Percentiles rank a stretch among this genome's conserved stretches.
phyloP scores from a whole-genome alignment of 192 early-diverging fungal species.

The Chytriomyces confervae region DNA sequence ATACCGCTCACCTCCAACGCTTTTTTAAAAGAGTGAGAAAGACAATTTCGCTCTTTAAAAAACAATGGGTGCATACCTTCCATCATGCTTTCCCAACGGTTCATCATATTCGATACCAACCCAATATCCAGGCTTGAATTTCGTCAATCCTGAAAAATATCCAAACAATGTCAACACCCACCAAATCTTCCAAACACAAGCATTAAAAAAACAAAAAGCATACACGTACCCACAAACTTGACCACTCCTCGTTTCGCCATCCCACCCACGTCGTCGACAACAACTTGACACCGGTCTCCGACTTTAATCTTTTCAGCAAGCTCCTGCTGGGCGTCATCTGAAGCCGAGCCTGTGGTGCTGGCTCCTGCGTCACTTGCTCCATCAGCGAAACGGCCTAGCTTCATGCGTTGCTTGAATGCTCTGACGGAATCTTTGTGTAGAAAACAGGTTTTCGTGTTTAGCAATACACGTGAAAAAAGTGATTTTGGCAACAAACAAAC shows the following conservation, averaged over 20 bases:
- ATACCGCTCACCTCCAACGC: conserved; percentile 75
- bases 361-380: conserved; percentile 38
- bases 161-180: not conserved
- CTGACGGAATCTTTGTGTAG: conserved; percentile 74
- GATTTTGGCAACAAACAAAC: not conserved
- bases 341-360: conserved; percentile 29
- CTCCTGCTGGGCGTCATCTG: conserved; percentile 62
- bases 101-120: conserved; percentile 96
- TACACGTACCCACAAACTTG: conserved; percentile 67
- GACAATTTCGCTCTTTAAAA: not conserved
- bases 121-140: conserved; percentile 90
- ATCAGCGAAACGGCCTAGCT: conserved; percentile 85
- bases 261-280: conserved; percentile 56
- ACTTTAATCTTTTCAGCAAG: conserved; percentile 70
- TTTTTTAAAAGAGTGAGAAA: conserved; percentile 16
- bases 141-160: conserved; percentile 24
- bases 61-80: conserved; percentile 55
- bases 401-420: conserved; percentile 87
- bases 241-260: conserved; percentile 56
- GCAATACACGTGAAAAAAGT: not conserved
- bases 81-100: conserved; percentile 94
- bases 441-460: not conserved
- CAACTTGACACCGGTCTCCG: conserved; percentile 85
- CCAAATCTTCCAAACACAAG: conserved; percentile 7
- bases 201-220: not conserved